phyloP scores from a whole-genome alignment of 2,329 filamentous ascomycete genomes.

The Cordyceps pruinosa region DNA sequence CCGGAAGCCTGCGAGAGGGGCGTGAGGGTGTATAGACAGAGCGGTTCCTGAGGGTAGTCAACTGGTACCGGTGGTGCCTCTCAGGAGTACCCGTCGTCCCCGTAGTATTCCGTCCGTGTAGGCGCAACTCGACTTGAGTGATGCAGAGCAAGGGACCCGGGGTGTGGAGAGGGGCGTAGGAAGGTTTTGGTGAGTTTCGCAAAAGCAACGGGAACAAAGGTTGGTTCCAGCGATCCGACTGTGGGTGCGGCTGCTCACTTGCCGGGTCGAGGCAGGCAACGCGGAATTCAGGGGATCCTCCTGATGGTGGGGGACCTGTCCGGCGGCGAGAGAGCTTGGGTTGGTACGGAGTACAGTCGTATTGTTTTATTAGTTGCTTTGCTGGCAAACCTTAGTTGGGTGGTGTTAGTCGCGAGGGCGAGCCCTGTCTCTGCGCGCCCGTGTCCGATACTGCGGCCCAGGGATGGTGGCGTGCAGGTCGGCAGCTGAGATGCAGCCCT shows the following conservation, averaged over 20 bases:
- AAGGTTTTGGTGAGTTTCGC: background rate
- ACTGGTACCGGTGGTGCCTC: background rate
- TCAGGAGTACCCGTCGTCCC: background rate
- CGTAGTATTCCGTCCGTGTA: background rate
- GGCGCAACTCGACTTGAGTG: background rate
- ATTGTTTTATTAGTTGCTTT: background rate
- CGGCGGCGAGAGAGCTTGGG: background rate
- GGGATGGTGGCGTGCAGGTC: background rate
- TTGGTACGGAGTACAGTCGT: conserved; percentile 5
- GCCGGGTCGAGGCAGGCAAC: background rate
- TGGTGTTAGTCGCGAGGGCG: too few relatives aligned
- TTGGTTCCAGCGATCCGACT: conserved; percentile 1
- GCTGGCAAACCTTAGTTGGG: background rate
- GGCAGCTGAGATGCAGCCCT: background rate
- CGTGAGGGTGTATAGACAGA: background rate
- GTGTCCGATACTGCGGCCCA: background rate
- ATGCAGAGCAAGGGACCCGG: background rate
- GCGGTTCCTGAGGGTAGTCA: background rate
- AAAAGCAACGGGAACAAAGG: conserved; percentile 1
- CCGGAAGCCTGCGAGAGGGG: background rate
- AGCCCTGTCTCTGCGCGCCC: background rate
- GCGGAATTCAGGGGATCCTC: conserved; percentile 1
- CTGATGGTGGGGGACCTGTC: background rate
- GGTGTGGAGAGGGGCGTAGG: background rate
- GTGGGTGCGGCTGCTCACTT: conserved; percentile 5